Percentiles rank a stretch among this genome's conserved stretches.
These are phyloP conservation scores for Ceratocystis diversiconidia DNA, from an alignment of 2,329 filamentous ascomycete genomes.

Conservation along the genomic window DNA sequence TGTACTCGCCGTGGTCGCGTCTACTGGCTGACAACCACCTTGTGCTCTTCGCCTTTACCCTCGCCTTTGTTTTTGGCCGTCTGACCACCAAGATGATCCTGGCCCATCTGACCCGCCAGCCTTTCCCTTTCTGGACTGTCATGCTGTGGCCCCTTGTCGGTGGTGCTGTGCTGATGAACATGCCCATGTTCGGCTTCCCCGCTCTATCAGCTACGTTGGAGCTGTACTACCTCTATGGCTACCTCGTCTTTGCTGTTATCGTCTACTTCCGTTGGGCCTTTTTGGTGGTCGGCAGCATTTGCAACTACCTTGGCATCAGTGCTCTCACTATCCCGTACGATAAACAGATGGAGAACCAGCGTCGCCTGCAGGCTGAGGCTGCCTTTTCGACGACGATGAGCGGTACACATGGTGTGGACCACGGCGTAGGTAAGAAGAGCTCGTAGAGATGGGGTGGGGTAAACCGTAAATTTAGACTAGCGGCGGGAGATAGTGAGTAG, in stretches of 20 bases:
- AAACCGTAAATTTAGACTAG: too few species aligned
- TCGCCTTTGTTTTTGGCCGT: constrained; percentile 93
- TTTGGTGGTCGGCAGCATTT: constrained; percentile 81
- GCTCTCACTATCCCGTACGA: constrained; percentile 69
- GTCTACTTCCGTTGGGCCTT: constrained; percentile 90
- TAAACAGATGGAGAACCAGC: constrained; percentile 43
- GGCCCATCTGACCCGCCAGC: constrained; percentile 80
- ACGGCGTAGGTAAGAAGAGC: constrained; percentile 18
- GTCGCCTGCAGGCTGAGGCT: constrained; percentile 15
- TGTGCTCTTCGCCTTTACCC: constrained; percentile 78
- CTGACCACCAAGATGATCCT: constrained; percentile 99
- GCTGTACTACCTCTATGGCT: constrained; percentile 67
- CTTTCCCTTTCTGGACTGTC: constrained; percentile 93
- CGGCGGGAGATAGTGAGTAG: not conserved
- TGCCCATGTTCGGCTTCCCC: constrained; percentile 61
- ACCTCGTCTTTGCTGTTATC: constrained; percentile 69
- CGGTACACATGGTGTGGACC: constrained; percentile 17
- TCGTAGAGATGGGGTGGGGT: constrained; percentile 2
- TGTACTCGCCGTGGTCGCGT: constrained; percentile 77
- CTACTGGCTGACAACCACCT: constrained; percentile 74
- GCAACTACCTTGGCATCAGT: constrained; percentile 82
- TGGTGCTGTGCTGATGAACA: constrained; percentile 68
- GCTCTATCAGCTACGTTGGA: constrained; percentile 53
- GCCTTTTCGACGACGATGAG: constrained; percentile 17
- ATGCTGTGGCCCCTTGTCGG: constrained; percentile 77